Conservation (phyloP, 2,329 filamentous ascomycete species). For the Trichoderma breve region DNA sequence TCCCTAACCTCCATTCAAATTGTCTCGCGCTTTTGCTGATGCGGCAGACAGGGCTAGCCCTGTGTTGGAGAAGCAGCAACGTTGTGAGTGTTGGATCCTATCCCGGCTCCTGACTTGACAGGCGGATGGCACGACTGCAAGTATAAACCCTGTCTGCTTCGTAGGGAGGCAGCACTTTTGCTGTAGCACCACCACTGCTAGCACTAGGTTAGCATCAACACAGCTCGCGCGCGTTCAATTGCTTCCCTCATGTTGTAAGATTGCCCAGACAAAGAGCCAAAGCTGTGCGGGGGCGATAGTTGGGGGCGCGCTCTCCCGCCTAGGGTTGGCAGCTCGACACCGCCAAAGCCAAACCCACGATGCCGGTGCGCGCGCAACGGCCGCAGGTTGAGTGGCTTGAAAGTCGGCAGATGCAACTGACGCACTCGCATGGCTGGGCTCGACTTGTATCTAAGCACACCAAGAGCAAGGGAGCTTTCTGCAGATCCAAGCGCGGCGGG, state of each 20-base stretch:
- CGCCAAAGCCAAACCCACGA: neutral
- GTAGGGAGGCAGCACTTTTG: neutral
- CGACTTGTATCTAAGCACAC: neutral
- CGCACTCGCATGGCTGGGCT: neutral
- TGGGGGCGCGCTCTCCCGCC: neutral
- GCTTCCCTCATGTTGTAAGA: neutral
- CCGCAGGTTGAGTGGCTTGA: neutral
- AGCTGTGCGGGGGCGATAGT: neutral
- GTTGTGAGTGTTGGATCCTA: neutral
- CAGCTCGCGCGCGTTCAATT: neutral
- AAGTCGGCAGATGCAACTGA: neutral
- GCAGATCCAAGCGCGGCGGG: conserved; percentile 20
- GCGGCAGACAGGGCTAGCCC: conserved; percentile 13
- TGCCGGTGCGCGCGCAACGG: conserved; percentile 11
- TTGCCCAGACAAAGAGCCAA: neutral
- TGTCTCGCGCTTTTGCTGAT: neutral
- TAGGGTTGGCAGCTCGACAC: neutral
- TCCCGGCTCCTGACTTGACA: neutral
- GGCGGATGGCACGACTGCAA: neutral
- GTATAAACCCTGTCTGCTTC: neutral
- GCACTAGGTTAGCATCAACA: neutral
- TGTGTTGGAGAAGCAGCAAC: neutral
- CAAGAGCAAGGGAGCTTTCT: conserved; percentile 1
- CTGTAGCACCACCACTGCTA: neutral
- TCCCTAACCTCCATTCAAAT: neutral